These are phyloP conservation scores for Rosellinia necatrix DNA, from an alignment of 2,329 filamentous ascomycete genomes.

Conservation along the genomic window DNA sequence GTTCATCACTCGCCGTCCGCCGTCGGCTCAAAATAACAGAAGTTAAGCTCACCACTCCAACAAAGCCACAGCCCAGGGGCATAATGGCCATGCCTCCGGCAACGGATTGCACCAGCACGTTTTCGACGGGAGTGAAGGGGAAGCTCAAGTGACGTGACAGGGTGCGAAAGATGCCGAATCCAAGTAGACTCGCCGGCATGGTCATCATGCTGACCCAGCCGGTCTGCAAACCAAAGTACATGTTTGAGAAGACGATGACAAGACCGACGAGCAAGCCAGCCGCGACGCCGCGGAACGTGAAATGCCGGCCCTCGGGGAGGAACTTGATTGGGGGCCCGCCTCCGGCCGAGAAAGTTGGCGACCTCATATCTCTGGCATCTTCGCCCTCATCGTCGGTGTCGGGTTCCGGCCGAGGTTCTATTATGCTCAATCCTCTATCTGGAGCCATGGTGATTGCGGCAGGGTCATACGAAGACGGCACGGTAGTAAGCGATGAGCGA, in stretches of 20 bases:
- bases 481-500: neutral
- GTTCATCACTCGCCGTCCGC: neutral
- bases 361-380: conserved; percentile 3
- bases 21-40: neutral
- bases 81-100: conserved; percentile 95
- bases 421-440: conserved; percentile 33
- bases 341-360: conserved; percentile 3
- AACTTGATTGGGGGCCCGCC: conserved; percentile 29
- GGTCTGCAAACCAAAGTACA: conserved; percentile 97
- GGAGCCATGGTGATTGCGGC: conserved; percentile 31
- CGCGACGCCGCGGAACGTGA: conserved; percentile 79
- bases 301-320: conserved; percentile 64
- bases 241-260: conserved; percentile 94
- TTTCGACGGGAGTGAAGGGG: conserved; percentile 93
- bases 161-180: conserved; percentile 90
- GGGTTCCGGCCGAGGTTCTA: conserved; percentile 14
- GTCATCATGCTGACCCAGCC: conserved; percentile 80
- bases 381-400: conserved; percentile 12
- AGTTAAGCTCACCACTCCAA: conserved; percentile 68
- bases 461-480: neutral
- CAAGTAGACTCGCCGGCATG: conserved; percentile 93
- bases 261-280: conserved; percentile 85
- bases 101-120: conserved; percentile 94
- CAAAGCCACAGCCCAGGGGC: conserved; percentile 93
- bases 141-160: conserved; percentile 72